Base-by-base conservation (phyloP, 352 stramenopile genomes). In the Globisporangium heterothallicum region DNA sequence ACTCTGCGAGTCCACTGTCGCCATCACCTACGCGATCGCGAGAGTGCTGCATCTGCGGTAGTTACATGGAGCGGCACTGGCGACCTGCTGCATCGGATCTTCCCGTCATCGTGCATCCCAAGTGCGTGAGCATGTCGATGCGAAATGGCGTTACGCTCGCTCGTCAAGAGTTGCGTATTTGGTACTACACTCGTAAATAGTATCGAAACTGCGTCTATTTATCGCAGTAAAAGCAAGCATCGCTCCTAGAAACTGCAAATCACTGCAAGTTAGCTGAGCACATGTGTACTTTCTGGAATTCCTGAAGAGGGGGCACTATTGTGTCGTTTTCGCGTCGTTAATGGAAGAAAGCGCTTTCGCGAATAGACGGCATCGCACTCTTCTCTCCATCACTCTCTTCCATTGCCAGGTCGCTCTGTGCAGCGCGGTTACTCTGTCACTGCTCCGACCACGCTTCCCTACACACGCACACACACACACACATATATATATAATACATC, bases 161-260 rank as follows among this genome's bases (percentile, higher is more conserved):
- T n/a, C n/a, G n/a, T n/a, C n/a, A n/a, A n/a, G n/a, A n/a, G n/a
- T n/a, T n/a, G n/a, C n/a, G n/a, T n/a, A n/a, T n/a, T n/a, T n/a
- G n/a, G n/a, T n/a, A n/a, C n/a, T n/a, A n/a, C n/a, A n/a, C n/a
- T n/a, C n/a, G n/a, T n/a, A n/a, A n/a, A n/a, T n/a, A n/a, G n/a
- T n/a, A n/a, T n/a, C n/a, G n/a, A n/a, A n/a, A n/a, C n/a, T n/a
- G n/a, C 35, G 35, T 19, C 35, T 42, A 42, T n/a, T n/a, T n/a
- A n/a, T n/a, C n/a, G 6, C 27, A 49, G 4, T 18, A 22, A 8
- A 30, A 36, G 18, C 40, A 51, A 24, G 5, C 19, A 47, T 8
- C n/a, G 0, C 47, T 47, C 12, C 32, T n/a, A 38, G 21, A 40
- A 56, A 7, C 45, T 46, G 3, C 21, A 52, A n/a, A n/a, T n/a